Evolutionary conservation across 1,284 basidiomycete genomes (phyloP).

Genomic region (Trametes versicolor): DNA sequence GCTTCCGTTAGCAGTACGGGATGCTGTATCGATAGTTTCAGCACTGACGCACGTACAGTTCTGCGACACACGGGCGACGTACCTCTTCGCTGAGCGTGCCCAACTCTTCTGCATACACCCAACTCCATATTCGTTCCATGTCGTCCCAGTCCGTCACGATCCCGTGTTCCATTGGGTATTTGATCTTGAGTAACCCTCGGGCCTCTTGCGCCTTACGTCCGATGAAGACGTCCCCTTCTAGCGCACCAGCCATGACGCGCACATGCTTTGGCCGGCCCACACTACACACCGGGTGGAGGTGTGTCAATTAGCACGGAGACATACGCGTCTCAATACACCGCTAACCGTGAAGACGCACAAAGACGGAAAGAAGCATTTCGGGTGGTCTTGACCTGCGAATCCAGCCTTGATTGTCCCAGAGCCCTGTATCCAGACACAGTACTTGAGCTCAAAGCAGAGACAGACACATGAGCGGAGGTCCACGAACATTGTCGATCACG

Average conservation of each 20-base stretch:
- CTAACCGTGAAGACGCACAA: conserved; percentile 79
- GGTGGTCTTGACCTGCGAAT: conserved; percentile 97
- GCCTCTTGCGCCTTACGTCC: conserved; percentile 94
- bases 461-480: conserved; percentile 17
- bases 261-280: conserved; percentile 96
- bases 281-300: conserved; percentile 52
- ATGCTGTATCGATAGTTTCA: conserved; percentile 66
- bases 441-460: conserved; percentile 8
- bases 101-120: conserved; percentile 95
- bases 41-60: not conserved
- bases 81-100: conserved; percentile 97
- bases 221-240: conserved; percentile 95
- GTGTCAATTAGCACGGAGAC: conserved; percentile 38
- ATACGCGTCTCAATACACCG: conserved; percentile 40
- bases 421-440: conserved; percentile 63
- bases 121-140: conserved; percentile 98
- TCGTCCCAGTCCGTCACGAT: conserved; percentile 98
- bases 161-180: conserved; percentile 98
- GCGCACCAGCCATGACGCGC: conserved; percentile 94
- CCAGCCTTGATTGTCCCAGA: conserved; percentile 98
- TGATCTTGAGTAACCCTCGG: conserved; percentile 93
- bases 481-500: conserved; percentile 93
- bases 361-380: conserved; percentile 97
- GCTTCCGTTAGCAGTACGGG: conserved; percentile 96
- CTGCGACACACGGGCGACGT: conserved; percentile 37